Base-by-base conservation (phyloP, 345 rosid genomes). In the Zanthoxylum bungeanum region DNA sequence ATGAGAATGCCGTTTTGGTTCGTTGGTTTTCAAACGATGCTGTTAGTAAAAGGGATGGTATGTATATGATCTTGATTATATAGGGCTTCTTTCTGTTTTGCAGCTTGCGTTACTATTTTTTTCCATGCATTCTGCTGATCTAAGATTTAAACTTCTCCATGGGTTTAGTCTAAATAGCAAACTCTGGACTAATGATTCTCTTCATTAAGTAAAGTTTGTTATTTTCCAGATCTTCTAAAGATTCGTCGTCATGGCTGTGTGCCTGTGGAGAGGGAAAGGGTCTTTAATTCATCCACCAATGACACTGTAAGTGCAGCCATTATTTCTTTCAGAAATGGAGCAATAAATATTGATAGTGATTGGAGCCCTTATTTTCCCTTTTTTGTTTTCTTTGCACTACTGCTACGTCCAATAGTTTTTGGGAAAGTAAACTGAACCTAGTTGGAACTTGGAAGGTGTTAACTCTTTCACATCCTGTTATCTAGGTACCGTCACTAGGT, bases 11-110 rank as follows among this genome's bases (percentile, higher is more conserved):
- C 7, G 33, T 75, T 69, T 78, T 81, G 72, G 82, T 76, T 52
- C 86, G 90, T 5, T 86, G 90, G 79, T 84, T 87, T 75, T 83
- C 98, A 64, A 79, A 85, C 47, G 81, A 68, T 57, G 62, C 78
- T 57, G 60, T 70, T 75, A 25, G 60, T 79, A 89, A 71, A 80
- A 74, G 77, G 40, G 79, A 82, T 80, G 95, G 98, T 93, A 80
- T 46, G 66, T 46, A 36, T 47, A 24, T 16, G 12, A 30, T 69
- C 28, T 52, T 44, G 44, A 33, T 73, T 57, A 37, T 65, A 42
- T 31, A 59, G 25, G 9, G 40, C 19, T 40, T 2, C 14, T 6
- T 69, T 36, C 28, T 25, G 33, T 8, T 64, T 64, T 69, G 59
- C 34, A 42, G 27, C 21, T 55, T 30, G 12, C 10, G 53, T 46